Percentiles rank a stretch among this genome's conserved stretches.
These are phyloP conservation scores for Actinomucor elegans DNA, from an alignment of 371 early-diverging fungal species.

Conservation along the genomic window DNA sequence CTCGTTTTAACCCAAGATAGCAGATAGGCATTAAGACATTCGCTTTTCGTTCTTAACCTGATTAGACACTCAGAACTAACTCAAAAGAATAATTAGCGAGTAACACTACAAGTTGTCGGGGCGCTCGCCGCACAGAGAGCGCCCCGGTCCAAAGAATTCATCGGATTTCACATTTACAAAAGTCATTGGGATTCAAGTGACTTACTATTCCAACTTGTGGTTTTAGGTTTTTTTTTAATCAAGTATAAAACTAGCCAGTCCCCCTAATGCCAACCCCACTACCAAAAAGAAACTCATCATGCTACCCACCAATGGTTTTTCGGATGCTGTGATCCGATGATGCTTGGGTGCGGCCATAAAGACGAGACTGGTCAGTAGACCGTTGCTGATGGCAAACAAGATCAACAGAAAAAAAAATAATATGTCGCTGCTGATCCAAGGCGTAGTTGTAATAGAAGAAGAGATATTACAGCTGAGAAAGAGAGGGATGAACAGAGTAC, in stretches of 20 bases:
- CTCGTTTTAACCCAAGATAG: constrained; percentile 5
- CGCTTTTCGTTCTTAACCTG: constrained; percentile 23
- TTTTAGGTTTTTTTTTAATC: not conserved
- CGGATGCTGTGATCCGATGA: constrained; percentile 15
- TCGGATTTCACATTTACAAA: not conserved
- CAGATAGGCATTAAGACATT: constrained; percentile 33
- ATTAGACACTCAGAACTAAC: constrained; percentile 33
- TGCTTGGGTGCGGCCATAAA: constrained; percentile 72
- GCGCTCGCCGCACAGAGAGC: constrained; percentile 31
- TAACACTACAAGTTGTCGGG: constrained; percentile 30
- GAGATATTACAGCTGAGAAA: constrained; percentile 49
- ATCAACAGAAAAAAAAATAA: constrained; percentile 56
- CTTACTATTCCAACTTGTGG: constrained; percentile 10
- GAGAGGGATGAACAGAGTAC: constrained; percentile 61
- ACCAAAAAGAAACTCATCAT: constrained; percentile 67
- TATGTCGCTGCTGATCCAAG: constrained; percentile 45
- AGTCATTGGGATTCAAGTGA: not conserved
- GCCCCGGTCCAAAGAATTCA: constrained; percentile 22
- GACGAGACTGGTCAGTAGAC: constrained; percentile 63
- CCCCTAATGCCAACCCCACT: constrained; percentile 68
- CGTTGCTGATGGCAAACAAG: constrained; percentile 66
- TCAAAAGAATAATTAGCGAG: constrained; percentile 30
- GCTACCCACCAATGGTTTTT: constrained; percentile 61
- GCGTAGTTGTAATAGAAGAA: constrained; percentile 31
- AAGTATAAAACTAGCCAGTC: constrained; percentile 47